Base-by-base conservation (phyloP, 1,284 basidiomycete species). In the Rhodofomes roseus region DNA sequence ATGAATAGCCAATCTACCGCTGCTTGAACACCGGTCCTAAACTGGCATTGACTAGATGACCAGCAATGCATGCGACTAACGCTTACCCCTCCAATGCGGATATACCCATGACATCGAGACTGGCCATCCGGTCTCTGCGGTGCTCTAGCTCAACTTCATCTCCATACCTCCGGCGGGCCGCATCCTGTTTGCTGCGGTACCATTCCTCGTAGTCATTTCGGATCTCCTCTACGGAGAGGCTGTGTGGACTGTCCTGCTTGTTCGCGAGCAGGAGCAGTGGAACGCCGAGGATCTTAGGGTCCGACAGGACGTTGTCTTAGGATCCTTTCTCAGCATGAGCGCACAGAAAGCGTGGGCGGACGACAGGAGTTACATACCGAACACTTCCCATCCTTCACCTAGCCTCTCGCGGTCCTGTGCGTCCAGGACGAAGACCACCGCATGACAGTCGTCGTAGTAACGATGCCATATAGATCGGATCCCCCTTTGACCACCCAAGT, bases 1-100 rank as follows among this genome's bases (percentile, higher is more conserved):
- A 96, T 86, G 72, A 96, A 96, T 23, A 97, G 72, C 95, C 95
- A 97, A 69, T 97, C 92, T 6, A 96, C 90, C 0, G 93, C 94
- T 55, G 91, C 90, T 59, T 90, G 84, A 2, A 97, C 90, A 0
- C 95, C 95, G 36, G 92, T 93, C 39, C 95, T 96, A n/a, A n/a
- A n/a, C n/a, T 27, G 52, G 52, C 23, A 58, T 48, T 18, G 5
- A n/a, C 18, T 27, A 54, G 41, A n/a, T 25, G 6, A 4, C 56
- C 14, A 16, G 44, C 44, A 48, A 29, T 25, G 5, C 31, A 37
- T 20, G n/a, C n/a, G 8, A 31, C 4, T 4, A 1, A 36, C 5
- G 79, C 88, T 64, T 62, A 95, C 95, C 95, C 95, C 77, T 95
- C 88, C 22, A 96, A 72, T 0, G 92, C 95, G 11, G 90, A 94